Evolutionary conservation across 202 grass and related monocot genomes (phyloP).

Genomic region (Panicum hallii): DNA sequence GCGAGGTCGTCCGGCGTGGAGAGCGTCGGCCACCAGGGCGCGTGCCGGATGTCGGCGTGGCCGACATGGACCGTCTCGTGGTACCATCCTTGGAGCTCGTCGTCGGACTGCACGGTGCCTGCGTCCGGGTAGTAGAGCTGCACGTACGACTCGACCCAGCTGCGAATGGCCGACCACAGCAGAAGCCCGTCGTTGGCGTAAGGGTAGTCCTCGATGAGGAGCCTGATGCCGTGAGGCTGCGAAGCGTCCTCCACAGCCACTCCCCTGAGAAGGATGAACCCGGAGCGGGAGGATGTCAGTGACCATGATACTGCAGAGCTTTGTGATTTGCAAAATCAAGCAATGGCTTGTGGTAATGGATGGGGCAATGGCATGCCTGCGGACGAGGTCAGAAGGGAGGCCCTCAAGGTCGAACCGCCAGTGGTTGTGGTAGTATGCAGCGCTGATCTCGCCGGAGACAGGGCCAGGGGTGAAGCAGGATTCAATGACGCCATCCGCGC

Average conservation of each 20-base stretch:
- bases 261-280: constrained; percentile 57
- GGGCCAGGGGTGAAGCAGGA: constrained; percentile 94
- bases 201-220: constrained; percentile 91
- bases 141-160: constrained; percentile 87
- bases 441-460: constrained; percentile 78
- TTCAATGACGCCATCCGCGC: constrained; percentile 93
- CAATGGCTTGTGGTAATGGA: background rate
- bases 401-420: constrained; percentile 91
- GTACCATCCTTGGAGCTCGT: constrained; percentile 95
- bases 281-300: constrained; percentile 8
- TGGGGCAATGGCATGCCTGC: constrained; percentile 54
- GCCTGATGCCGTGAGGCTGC: constrained; percentile 77
- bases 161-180: constrained; percentile 86
- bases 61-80: constrained; percentile 79
- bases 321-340: background rate
- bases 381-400: constrained; percentile 87
- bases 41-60: constrained; percentile 70
- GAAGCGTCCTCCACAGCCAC: constrained; percentile 74
- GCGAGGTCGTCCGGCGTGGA: constrained; percentile 70
- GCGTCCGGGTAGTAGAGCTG: constrained; percentile 85
- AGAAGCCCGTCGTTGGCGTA: constrained; percentile 94
- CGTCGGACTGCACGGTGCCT: constrained; percentile 61
- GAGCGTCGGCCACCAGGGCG: constrained; percentile 82
- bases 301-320: background rate
- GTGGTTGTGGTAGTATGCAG: constrained; percentile 69